A percentile compares a stretch with the other conserved stretches of the same genome.
Evolutionary conservation across 2,329 filamentous ascomycete genomes (phyloP).

Genomic region (Phialophora expanda): DNA sequence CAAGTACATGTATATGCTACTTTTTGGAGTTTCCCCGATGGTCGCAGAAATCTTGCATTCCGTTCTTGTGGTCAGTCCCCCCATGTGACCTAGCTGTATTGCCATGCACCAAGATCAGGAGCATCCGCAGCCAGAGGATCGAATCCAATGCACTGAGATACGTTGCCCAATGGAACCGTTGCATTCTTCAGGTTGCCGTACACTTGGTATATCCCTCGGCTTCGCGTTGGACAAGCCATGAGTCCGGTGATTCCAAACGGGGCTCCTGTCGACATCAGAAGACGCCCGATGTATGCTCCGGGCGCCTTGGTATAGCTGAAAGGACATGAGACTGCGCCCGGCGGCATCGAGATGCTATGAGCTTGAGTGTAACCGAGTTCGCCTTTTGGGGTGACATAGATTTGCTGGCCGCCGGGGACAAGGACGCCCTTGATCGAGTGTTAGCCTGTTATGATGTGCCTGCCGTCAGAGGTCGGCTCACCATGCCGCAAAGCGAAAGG

Average conservation of each 20-base stretch:
- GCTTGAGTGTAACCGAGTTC: constrained; percentile 61
- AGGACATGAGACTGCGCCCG: constrained; percentile 57
- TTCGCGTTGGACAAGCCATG: constrained; percentile 51
- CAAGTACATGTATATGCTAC: background rate
- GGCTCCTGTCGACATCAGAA: constrained; percentile 39
- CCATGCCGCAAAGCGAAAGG: constrained; percentile 47
- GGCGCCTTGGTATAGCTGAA: constrained; percentile 51
- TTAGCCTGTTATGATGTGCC: background rate
- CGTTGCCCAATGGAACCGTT: constrained; percentile 48
- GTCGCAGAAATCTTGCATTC: background rate
- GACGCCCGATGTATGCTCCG: constrained; percentile 41
- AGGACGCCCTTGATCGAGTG: constrained; percentile 50
- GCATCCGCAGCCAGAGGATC: constrained; percentile 45
- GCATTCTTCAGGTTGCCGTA: constrained; percentile 50
- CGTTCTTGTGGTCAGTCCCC: background rate
- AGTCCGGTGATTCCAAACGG: constrained; percentile 48
- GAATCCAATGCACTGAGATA: constrained; percentile 49
- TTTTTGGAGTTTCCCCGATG: background rate
- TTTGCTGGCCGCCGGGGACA: constrained; percentile 67
- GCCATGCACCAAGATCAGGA: constrained; percentile 46
- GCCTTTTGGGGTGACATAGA: constrained; percentile 63
- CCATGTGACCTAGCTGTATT: constrained; percentile 45
- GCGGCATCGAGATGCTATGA: constrained; percentile 60
- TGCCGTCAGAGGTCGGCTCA: constrained; percentile 35
- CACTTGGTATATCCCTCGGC: constrained; percentile 47